These are phyloP conservation scores for Glycyrrhiza uralensis DNA, from an alignment of 306 rosid genomes.

Conservation along the genomic window DNA sequence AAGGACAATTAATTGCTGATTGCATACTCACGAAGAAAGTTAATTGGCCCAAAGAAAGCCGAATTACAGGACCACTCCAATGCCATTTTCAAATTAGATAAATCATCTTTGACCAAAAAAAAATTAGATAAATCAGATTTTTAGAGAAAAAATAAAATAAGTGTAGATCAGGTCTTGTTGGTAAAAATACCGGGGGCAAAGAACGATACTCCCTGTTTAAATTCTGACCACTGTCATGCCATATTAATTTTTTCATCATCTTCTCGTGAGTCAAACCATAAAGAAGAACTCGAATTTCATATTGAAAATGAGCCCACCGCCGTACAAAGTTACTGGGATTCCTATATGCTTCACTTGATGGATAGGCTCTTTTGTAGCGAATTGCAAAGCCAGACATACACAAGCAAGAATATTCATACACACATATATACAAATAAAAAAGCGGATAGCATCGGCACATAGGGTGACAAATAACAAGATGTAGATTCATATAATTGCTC, in stretches of 20 bases:
- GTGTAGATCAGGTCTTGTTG: constrained; percentile 19
- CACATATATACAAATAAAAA: not conserved
- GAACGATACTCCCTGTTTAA: not conserved
- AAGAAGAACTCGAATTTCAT: constrained; percentile 22
- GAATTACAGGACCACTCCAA: constrained; percentile 26
- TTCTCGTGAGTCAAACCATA: constrained; percentile 30
- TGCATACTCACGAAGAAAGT: constrained; percentile 9
- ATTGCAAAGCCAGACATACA: constrained; percentile 27
- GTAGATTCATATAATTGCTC: constrained; percentile 29
- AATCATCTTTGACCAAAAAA: no score
- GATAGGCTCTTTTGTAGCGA: constrained; percentile 15
- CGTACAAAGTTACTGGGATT: constrained; percentile 27
- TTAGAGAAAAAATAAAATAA: not conserved
- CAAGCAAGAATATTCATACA: constrained; percentile 8
- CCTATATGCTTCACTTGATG: constrained; percentile 9
- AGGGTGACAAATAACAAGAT: constrained; percentile 28
- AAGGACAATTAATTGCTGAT: constrained; percentile 27
- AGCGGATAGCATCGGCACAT: not conserved
- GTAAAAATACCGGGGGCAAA: constrained; percentile 9
- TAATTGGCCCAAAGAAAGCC: not conserved
- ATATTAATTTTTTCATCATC: constrained; percentile 18
- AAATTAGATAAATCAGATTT: not conserved
- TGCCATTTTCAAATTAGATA: constrained; percentile 2
- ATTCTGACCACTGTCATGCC: constrained; percentile 36
- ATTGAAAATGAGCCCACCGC: constrained; percentile 13